Conservation (phyloP, 257 asterid genomes). For the Gardenia jasminoides region DNA sequence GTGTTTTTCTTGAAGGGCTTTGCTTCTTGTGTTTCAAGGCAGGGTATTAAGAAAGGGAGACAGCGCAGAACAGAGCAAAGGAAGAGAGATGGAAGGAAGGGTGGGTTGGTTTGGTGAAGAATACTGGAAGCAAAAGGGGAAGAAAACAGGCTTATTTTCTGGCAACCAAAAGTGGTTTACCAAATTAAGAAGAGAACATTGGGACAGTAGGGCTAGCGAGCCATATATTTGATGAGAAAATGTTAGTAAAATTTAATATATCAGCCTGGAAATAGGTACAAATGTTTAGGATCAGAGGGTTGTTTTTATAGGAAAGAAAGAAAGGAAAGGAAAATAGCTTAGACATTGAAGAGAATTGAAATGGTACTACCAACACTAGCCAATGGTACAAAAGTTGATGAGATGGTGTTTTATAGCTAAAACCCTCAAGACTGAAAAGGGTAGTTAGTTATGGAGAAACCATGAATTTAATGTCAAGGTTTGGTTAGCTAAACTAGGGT, state of each 20-base stretch:
- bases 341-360: neutral
- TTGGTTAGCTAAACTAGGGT: conserved; percentile 32
- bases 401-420: conserved; percentile 3
- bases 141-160: conserved; percentile 33
- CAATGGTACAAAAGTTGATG: neutral
- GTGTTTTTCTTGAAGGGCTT: neutral
- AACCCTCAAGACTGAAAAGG: neutral
- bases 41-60: conserved; percentile 1
- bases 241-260: neutral
- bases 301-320: neutral
- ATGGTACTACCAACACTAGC: no score
- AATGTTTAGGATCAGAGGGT: neutral
- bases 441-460: neutral
- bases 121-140: conserved; percentile 22
- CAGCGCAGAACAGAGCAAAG: neutral
- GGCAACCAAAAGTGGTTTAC: conserved; percentile 69
- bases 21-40: neutral
- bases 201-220: neutral
- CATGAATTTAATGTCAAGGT: conserved; percentile 13
- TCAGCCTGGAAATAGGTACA: neutral
- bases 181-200: conserved; percentile 35
- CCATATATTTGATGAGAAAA: conserved; percentile 8
- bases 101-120: conserved; percentile 43
- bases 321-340: neutral
- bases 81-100: neutral